Evolutionary conservation across 306 rosid species (phyloP), one percentile per base, ranked within the genome.

Genomic region (Begonia peltatifolia): DNA sequence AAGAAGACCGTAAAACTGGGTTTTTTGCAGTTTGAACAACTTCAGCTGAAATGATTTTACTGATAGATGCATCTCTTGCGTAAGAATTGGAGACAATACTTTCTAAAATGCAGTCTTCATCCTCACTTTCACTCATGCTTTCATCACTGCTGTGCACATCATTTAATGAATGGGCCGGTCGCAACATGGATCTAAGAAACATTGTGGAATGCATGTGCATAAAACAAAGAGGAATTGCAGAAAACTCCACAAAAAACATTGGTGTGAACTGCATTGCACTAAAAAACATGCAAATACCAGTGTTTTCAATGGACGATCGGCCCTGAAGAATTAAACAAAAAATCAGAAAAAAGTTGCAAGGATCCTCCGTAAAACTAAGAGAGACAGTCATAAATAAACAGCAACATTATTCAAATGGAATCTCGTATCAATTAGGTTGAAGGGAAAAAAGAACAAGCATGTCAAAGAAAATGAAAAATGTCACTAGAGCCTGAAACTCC

Each of bases 151-250:
- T 58, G 55, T 53, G 30, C 41, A 11, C 51, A 57, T 42, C 62
- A 70, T 59, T 65, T 53, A 63, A 65, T 46, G 66, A 52, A 49
- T 50, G 49, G 59, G 42, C 18, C 35, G 71, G 68, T 63, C 50
- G 68, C 50, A 52, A 55, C 46, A 53, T 36, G 30, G 57, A 72
- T 68, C 71, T 77, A 12, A 71, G 61, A 57, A 58, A 50, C 63
- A 79, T 55, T 16, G 42, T 17, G 56, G 63, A 68, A 56, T 76
- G 81, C 77, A 82, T 61, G 59, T 30, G 14, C 68, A 59, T 58
- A 57, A 79, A 88, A 70, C 69, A 75, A 13, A 41, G 56, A 66
- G 97, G 97, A 70, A 79, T 49, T 6, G 95, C 89, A 44, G 97
- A 75, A 67, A 79, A 84, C 68, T 84, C 84, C 50, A 88, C 67